These are phyloP conservation scores for Colletotrichum eleusines DNA, from an alignment of 2,329 filamentous ascomycete genomes.

Conservation along the genomic window DNA sequence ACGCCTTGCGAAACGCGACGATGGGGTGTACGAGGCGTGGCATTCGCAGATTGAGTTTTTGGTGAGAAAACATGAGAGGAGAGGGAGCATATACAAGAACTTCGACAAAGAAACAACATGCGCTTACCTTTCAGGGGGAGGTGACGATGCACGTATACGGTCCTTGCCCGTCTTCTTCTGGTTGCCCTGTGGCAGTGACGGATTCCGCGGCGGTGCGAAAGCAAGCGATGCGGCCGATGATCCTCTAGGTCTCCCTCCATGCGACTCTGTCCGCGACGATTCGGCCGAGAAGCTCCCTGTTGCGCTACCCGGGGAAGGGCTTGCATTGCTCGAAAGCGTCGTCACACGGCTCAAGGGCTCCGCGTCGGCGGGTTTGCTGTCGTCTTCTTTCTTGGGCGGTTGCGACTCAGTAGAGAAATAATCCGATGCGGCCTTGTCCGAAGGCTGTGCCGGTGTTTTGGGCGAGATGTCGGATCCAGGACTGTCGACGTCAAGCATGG, in stretches of 20 bases:
- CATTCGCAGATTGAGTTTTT: neutral
- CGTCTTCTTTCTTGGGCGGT: conserved; percentile 23
- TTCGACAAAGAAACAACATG: conserved; percentile 21
- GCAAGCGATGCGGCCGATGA: conserved; percentile 62
- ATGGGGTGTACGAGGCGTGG: neutral
- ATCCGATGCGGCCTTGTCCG: conserved; percentile 43
- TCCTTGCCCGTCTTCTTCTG: conserved; percentile 59
- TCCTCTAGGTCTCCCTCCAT: conserved; percentile 47
- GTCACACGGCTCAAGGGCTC: conserved; percentile 28
- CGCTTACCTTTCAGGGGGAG: conserved; percentile 62
- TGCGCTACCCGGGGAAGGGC: conserved; percentile 31
- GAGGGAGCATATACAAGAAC: neutral
- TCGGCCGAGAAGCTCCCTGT: conserved; percentile 30
- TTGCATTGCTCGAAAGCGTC: conserved; percentile 34
- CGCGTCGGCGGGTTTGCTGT: conserved; percentile 3
- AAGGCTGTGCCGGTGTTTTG: conserved; percentile 47
- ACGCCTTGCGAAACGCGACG: neutral
- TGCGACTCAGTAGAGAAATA: conserved; percentile 45
- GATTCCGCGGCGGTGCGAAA: conserved; percentile 59
- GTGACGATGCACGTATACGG: conserved; percentile 61
- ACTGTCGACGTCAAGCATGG: conserved; percentile 48
- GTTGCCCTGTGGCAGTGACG: conserved; percentile 60
- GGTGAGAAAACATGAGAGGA: neutral
- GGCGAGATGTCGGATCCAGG: conserved; percentile 60
- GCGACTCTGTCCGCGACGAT: conserved; percentile 21